Evolutionary conservation across 768 basidiomycete genomes (phyloP).

Genomic region (Chalciporus piperatus): DNA sequence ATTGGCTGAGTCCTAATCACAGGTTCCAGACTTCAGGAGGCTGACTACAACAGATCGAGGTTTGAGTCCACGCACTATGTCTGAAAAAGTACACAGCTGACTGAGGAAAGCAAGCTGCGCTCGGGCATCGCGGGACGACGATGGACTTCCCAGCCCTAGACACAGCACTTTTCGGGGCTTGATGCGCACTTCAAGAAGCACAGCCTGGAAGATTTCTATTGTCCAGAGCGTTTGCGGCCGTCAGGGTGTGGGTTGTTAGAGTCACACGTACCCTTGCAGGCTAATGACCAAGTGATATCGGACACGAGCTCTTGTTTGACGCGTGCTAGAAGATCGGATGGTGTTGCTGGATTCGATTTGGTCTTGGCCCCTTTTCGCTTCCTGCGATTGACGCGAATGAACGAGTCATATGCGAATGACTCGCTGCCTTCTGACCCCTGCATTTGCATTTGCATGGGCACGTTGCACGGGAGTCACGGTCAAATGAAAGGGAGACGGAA

Average conservation of each 20-base stretch:
- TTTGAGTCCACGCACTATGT: constrained; percentile 51
- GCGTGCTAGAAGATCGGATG: constrained; percentile 39
- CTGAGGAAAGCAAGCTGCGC: constrained; percentile 69
- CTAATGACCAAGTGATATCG: constrained; percentile 51
- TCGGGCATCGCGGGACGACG: constrained; percentile 55
- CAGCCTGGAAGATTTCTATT: constrained; percentile 37
- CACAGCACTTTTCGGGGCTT: constrained; percentile 48
- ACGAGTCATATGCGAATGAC: constrained; percentile 44
- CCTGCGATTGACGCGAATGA: constrained; percentile 50
- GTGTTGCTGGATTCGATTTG: constrained; percentile 31
- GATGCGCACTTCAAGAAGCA: constrained; percentile 26
- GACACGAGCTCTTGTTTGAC: constrained; percentile 43
- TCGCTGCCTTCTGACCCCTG: constrained; percentile 10
- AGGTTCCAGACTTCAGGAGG: neutral
- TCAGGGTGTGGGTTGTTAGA: constrained; percentile 14
- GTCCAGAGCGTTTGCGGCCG: neutral
- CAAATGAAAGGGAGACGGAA: neutral
- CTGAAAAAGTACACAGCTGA: constrained; percentile 47
- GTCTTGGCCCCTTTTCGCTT: constrained; percentile 42
- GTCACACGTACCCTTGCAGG: constrained; percentile 51
- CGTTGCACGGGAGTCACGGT: neutral
- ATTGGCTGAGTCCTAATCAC: constrained; percentile 41
- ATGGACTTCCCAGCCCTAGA: constrained; percentile 75
- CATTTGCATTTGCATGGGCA: constrained; percentile 5
- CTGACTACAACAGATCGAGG: constrained; percentile 14